A percentile compares a stretch with the other conserved stretches of the same genome.
Evolutionary conservation across 306 rosid genomes (phyloP).

Genomic region (Adenanthera pavonina): DNA sequence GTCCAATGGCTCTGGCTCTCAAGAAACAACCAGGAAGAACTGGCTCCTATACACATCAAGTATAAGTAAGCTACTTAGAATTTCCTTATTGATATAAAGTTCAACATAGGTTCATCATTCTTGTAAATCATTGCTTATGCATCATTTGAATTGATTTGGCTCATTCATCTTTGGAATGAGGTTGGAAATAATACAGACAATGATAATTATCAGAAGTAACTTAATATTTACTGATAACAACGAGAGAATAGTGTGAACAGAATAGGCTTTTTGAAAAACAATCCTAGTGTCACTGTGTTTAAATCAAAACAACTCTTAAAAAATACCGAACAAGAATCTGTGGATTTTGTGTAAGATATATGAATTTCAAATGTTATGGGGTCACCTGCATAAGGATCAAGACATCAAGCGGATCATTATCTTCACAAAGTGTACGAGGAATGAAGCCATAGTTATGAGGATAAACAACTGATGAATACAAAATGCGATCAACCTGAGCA

Average conservation of each 20-base stretch:
- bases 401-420: constrained; percentile 93
- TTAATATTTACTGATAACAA: background rate
- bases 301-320: background rate
- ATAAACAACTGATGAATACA: constrained; percentile 92
- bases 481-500: constrained; percentile 82
- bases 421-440: constrained; percentile 95
- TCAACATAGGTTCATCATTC: background rate
- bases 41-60: constrained; percentile 73
- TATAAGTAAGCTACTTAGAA: background rate
- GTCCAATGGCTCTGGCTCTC: constrained; percentile 91
- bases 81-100: background rate
- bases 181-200: background rate
- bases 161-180: constrained; percentile 4
- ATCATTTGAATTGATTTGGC: constrained; percentile 3
- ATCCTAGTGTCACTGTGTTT: background rate
- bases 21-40: constrained; percentile 96
- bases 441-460: constrained; percentile 97
- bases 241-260: background rate
- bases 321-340: background rate
- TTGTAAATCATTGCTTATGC: background rate
- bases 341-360: background rate
- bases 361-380: constrained; percentile 29
- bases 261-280: background rate
- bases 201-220: background rate
- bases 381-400: constrained; percentile 95